Base-by-base conservation (phyloP, 306 rosid genomes). In the Trichosanthes cucumerina region DNA sequence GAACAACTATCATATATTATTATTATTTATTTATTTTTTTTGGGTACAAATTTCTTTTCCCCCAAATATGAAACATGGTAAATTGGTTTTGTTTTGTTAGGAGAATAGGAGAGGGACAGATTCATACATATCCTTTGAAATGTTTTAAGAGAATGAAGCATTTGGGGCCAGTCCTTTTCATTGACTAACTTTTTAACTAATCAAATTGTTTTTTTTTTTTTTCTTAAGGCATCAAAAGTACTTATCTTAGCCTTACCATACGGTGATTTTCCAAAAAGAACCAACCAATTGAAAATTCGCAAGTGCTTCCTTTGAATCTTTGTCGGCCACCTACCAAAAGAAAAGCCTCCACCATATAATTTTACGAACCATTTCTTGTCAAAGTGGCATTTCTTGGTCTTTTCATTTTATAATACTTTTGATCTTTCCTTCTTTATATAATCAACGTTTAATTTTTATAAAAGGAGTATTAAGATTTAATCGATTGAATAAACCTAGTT, bases 241-340 rank as follows among this genome's bases (percentile, higher is more conserved):
- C 70, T 59, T 59, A 9, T 28, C 1, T 64, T 43, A 41, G 0
- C 6, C 58, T 71, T 16, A 71, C 77, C 56, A 0, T 2, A 1
- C 58, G 24, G 58, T 71, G 77, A 24, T 43, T 26, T 47, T 71
- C 8, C 0, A 26, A 47, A 71, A 71, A 71, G 12, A 26, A 71
- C 13, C 33, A 14, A 71, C 58, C 58, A 46, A 71, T 71, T 46
- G 23, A 7, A 71, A 14, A 12, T 21, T 71, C 7, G 1, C 52
- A 39, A n/a, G 75, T 68, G 57, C 1, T 71, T 19, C 57, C 39
- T 26, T 26, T 71, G 58, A 44, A 71, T 44, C 36, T 71, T 28
- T 71, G 77, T 71, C 77, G 58, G 77, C 77, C 75, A 69, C 75
- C 75, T 46, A 71, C 39, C 39, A 5, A 24, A n/a, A 49, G 23